phyloP scores from a whole-genome alignment of 768 basidiomycete species.

The Russula ochroleuca region DNA sequence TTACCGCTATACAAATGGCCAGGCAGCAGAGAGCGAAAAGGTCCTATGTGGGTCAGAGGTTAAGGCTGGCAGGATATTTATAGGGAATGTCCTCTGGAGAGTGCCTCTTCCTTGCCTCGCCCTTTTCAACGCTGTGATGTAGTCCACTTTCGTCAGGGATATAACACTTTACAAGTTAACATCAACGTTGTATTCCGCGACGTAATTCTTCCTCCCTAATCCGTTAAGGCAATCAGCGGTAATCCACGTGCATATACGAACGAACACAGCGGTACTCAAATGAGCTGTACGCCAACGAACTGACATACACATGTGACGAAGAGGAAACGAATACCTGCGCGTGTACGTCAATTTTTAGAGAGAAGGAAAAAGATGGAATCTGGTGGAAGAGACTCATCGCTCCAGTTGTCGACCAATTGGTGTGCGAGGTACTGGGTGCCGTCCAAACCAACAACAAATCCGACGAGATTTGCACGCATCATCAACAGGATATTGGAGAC shows the following conservation, averaged over 20 bases:
- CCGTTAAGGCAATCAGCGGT: neutral
- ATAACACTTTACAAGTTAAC: conserved; percentile 1
- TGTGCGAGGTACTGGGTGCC: conserved; percentile 64
- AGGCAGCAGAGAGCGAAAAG: too few relatives aligned
- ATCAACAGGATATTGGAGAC: conserved; percentile 82
- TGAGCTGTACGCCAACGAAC: conserved; percentile 81
- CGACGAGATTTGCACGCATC: conserved; percentile 90
- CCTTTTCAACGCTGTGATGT: too few relatives aligned
- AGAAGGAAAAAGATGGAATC: too few relatives aligned
- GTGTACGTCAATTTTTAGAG: neutral
- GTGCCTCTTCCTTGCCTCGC: too few relatives aligned
- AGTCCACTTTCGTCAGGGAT: too few relatives aligned
- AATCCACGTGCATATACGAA: neutral
- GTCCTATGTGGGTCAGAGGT: too few relatives aligned
- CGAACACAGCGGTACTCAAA: conserved; percentile 86
- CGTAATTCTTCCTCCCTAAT: conserved; percentile 36
- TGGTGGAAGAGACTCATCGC: conserved; percentile 45
- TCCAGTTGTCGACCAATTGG: conserved; percentile 57
- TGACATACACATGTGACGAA: conserved; percentile 53
- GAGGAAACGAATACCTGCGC: conserved; percentile 63
- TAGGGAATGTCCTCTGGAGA: too few relatives aligned
- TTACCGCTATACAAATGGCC: too few relatives aligned
- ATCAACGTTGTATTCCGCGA: conserved; percentile 24
- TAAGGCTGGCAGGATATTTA: too few relatives aligned
- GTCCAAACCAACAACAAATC: conserved; percentile 88